Evolutionary conservation across 225 moss, liverwort and hornwort species (phyloP).

Genomic region (Marchantia polymorpha): DNA sequence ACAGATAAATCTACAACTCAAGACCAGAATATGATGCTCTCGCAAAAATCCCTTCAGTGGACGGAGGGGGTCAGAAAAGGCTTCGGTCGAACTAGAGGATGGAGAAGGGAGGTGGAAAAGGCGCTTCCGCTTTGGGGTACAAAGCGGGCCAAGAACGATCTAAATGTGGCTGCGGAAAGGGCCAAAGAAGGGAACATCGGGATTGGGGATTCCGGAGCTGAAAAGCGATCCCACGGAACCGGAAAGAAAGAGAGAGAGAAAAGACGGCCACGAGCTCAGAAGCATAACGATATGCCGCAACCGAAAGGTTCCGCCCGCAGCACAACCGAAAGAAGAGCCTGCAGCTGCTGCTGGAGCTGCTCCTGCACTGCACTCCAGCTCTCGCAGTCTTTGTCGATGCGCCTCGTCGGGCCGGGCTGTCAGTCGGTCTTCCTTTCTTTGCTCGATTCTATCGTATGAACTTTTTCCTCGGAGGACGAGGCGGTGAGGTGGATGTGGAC

Average conservation of each 20-base stretch:
- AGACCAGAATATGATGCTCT: no score
- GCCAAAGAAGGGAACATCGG: no score
- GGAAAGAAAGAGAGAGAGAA: background rate
- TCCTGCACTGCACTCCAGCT: background rate
- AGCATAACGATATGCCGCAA: background rate
- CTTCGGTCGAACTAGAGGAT: no score
- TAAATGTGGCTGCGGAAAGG: no score
- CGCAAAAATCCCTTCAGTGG: no score
- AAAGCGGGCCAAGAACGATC: no score
- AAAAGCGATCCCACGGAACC: background rate
- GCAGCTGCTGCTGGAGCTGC: background rate
- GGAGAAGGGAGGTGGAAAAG: no score
- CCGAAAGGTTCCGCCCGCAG: background rate
- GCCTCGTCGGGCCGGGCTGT: background rate
- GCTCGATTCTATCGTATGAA: background rate
- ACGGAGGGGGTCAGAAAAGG: no score
- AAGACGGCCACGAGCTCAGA: background rate
- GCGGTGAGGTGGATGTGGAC: background rate
- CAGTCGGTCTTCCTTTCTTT: background rate
- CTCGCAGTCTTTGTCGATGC: background rate
- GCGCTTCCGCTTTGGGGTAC: no score
- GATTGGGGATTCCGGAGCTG: no score
- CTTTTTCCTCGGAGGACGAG: background rate
- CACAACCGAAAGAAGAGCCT: background rate
- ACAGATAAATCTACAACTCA: no score